Conservation (phyloP, 306 rosid species). For the Cucumis hystrix region DNA sequence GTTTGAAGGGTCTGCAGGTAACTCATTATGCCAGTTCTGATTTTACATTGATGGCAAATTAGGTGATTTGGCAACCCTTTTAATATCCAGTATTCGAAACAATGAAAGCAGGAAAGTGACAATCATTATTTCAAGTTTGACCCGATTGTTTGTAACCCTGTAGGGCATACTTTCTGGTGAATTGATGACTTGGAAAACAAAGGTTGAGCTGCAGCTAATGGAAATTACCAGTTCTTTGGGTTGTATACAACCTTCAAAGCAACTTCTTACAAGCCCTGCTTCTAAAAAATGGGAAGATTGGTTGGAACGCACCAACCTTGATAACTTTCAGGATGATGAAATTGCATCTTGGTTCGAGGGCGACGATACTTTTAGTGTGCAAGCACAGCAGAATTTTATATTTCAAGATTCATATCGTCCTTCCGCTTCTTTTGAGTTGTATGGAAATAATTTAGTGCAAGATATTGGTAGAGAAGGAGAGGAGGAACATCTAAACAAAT, state of each 20-base stretch:
- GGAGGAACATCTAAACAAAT: slow-evolving; percentile 24
- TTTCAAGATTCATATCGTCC: slow-evolving; percentile 24
- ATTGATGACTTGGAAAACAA: slow-evolving; percentile 46
- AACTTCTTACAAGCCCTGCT: slow-evolving; percentile 21
- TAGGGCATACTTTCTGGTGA: slow-evolving; percentile 55
- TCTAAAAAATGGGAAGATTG: slow-evolving; percentile 72
- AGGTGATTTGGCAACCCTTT: background rate
- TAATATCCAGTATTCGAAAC: background rate
- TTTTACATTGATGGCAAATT: background rate
- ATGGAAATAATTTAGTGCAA: slow-evolving; percentile 11
- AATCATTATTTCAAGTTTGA: background rate
- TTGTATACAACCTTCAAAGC: slow-evolving; percentile 34
- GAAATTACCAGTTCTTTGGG: slow-evolving; percentile 42
- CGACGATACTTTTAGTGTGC: slow-evolving; percentile 25
- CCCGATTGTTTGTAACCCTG: background rate
- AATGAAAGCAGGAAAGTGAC: background rate
- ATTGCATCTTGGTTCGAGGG: slow-evolving; percentile 53
- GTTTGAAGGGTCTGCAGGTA: slow-evolving; percentile 73
- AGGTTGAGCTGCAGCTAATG: slow-evolving; percentile 46
- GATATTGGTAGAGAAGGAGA: slow-evolving; percentile 13
- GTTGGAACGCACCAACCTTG: slow-evolving; percentile 43
- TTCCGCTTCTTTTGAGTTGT: slow-evolving; percentile 17
- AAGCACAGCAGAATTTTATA: slow-evolving; percentile 20
- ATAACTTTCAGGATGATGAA: slow-evolving; percentile 39
- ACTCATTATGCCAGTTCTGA: background rate